Evolutionary conservation across 371 early-diverging fungal species (phyloP).

Genomic region (Zopfochytrium polystomum): DNA sequence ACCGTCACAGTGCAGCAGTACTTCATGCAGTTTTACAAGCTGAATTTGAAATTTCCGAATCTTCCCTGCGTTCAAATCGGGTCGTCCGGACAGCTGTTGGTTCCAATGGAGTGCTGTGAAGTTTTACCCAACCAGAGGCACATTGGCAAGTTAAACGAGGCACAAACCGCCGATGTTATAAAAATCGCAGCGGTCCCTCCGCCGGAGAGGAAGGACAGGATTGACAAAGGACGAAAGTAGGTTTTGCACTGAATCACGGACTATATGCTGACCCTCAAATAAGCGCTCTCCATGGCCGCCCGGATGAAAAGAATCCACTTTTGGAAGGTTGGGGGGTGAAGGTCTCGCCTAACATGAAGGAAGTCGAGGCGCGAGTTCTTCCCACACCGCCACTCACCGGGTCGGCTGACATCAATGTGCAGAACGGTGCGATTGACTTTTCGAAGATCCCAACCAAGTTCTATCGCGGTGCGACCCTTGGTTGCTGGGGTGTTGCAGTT

Average conservation of each 20-base stretch:
- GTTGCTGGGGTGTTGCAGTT: constrained; percentile 67
- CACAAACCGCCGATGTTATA: constrained; percentile 30
- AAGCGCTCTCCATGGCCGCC: too few species aligned
- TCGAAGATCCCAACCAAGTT: constrained; percentile 49
- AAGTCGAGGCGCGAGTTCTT: constrained; percentile 66
- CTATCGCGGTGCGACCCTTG: constrained; percentile 58
- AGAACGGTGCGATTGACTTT: constrained; percentile 48
- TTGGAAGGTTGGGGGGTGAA: constrained; percentile 20
- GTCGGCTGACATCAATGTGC: constrained; percentile 12
- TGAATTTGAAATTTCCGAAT: constrained; percentile 36
- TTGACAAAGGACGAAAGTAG: constrained; percentile 12
- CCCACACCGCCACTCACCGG: constrained; percentile 53
- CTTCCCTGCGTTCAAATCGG: constrained; percentile 31
- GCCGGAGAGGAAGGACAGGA: constrained; percentile 13
- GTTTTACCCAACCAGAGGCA: constrained; percentile 28
- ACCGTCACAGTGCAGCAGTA: constrained; percentile 26
- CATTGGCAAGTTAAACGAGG: constrained; percentile 29
- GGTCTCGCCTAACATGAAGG: constrained; percentile 51
- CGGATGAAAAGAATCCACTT: too few species aligned
- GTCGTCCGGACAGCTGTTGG: constrained; percentile 21
- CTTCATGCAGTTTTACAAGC: constrained; percentile 25
- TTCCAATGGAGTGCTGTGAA: constrained; percentile 42
- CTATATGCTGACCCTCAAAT: too few species aligned
- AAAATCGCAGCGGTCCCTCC: constrained; percentile 29
- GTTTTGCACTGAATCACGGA: constrained; percentile 8